Base-by-base conservation (phyloP, 441 rosid genomes). In the Mallotus repandus region DNA sequence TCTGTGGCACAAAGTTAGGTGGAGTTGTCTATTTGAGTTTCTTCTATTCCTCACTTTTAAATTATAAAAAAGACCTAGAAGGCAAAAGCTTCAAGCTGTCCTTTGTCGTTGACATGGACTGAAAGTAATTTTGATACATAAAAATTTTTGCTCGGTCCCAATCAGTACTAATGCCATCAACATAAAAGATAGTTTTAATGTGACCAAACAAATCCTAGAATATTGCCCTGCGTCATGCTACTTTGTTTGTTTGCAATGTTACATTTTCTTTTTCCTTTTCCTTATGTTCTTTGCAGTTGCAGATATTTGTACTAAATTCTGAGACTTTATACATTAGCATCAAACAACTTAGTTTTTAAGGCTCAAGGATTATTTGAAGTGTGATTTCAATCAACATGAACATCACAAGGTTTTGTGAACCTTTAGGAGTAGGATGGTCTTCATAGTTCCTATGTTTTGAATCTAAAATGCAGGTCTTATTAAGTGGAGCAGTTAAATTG, bases 211-310 rank as follows among this genome's bases (percentile, higher is more conserved):
- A 65, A 21, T 21, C 32, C 19, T 7, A 13, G n/a, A 13, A 22
- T 10, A 46, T 38, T 16, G 22, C 7, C 8, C 18, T 16, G 22
- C 13, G 3, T 35, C n/a, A n/a, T 69, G 62, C 29, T 19, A 3
- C 50, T 54, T 68, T 52, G 45, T 38, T 54, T 68, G 52, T 38
- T 54, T 68, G 52, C 32, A 38, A 54, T 68, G 49, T 68, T 35
- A 5, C 8, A 7, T 53, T 25, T 25, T 14, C n/a, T 58, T 29
- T 6, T 43, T n/a, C 13, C 29, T 45, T 43, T n/a, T 21, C 18
- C 2, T 35, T 55, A 19, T 16, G 9, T 56, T 41, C 9, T 63
- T 38, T 18, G 25, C 50, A 41, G 52, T 38, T 18, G 25, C 50
- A 41, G 52, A 63, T 38, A 38, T 14, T n/a, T 43, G 45, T 63